phyloP scores from a whole-genome alignment of 2,329 filamentous ascomycete species.

The Neofusicoccum laricinum region DNA sequence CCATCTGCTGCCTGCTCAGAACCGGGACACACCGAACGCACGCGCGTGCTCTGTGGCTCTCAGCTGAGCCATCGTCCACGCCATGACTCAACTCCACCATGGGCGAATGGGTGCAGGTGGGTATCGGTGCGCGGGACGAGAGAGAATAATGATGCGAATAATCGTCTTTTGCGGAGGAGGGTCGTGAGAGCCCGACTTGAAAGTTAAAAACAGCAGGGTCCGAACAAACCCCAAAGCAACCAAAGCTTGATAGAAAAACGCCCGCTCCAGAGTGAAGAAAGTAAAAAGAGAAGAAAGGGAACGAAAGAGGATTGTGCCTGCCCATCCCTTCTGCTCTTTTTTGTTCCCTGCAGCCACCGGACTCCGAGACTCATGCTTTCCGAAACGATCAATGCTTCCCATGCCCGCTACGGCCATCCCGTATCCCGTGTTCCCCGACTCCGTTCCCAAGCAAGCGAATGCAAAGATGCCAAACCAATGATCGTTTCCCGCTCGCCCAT shows the following conservation, averaged over 20 bases:
- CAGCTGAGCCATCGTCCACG: constrained; percentile 1
- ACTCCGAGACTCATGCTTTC: constrained; percentile 7
- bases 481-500: background rate
- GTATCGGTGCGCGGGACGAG: background rate
- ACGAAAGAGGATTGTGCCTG: background rate
- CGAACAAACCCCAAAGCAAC: background rate
- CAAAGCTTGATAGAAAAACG: background rate
- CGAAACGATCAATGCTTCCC: background rate
- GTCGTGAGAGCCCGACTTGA: background rate
- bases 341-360: background rate
- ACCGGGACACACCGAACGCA: background rate
- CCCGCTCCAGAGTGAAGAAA: background rate
- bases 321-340: background rate
- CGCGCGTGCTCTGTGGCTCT: background rate
- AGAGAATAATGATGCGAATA: background rate
- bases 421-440: background rate
- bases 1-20: constrained; percentile 1
- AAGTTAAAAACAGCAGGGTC: background rate
- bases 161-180: background rate
- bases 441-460: background rate
- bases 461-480: background rate
- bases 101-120: background rate
- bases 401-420: background rate
- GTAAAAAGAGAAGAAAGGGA: background rate
- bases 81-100: background rate